phyloP scores from a whole-genome alignment of 2,329 filamentous ascomycete genomes.

The Fusarium mangiferae region DNA sequence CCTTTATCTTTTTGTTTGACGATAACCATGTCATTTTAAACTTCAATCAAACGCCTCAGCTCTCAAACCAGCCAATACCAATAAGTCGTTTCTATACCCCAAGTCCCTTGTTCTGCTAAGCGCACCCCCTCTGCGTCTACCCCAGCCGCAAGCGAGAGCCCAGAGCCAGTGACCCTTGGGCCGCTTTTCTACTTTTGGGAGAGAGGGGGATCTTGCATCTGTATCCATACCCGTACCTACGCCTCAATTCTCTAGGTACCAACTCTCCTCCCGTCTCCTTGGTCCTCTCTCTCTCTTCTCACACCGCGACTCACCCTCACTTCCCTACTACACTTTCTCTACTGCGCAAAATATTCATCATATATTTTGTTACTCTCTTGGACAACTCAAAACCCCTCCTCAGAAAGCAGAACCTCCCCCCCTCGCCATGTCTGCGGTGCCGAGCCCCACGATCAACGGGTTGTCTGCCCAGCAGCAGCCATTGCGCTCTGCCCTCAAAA shows the following conservation, averaged over 20 bases:
- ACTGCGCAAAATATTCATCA: not conserved
- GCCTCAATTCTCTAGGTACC: conserved; percentile 29
- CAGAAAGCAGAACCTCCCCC: not conserved
- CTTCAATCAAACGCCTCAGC: conserved; percentile 20
- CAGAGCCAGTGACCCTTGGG: conserved; percentile 30
- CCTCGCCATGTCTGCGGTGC: conserved; percentile 43
- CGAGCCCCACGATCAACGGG: conserved; percentile 39
- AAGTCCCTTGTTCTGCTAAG: conserved; percentile 37
- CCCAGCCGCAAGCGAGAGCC: conserved; percentile 15
- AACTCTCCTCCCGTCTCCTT: conserved; percentile 1
- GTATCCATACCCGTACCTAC: conserved; percentile 13
- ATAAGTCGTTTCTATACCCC: conserved; percentile 32
- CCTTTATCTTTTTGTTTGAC: conserved; percentile 1
- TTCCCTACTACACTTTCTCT: not conserved
- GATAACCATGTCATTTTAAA: conserved; percentile 23
- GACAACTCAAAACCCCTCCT: not conserved
- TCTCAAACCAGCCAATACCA: conserved; percentile 27
- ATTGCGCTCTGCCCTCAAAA: conserved; percentile 57
- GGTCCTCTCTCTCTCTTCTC: not conserved
- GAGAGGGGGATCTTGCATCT: conserved; percentile 41
- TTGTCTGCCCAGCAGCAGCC: conserved; percentile 37
- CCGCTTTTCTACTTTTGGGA: conserved; percentile 29
- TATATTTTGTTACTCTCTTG: not conserved
- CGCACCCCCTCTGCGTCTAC: conserved; percentile 27
- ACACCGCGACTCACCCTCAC: conserved; percentile 15